Conservation (phyloP, 371 early-diverging fungal genomes). For the Mortierella sp. region DNA sequence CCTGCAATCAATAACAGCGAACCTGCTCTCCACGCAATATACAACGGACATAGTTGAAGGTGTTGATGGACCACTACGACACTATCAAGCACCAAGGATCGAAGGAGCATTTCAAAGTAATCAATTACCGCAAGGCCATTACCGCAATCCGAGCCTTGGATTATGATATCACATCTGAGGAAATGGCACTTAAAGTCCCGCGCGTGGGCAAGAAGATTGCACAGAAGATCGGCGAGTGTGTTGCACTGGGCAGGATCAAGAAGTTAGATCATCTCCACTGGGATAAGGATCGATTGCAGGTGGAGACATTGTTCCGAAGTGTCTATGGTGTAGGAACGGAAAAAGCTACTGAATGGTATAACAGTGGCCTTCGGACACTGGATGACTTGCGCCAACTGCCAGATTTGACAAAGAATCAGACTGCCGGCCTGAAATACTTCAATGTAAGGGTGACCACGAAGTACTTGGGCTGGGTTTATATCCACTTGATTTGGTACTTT, state of each 20-base stretch:
- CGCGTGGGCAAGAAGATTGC: conserved; percentile 50
- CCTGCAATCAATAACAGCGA: no score
- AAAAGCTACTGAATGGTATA: conserved; percentile 45
- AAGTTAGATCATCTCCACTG: conserved; percentile 42
- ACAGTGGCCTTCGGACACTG: conserved; percentile 34
- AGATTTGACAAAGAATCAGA: conserved; percentile 42
- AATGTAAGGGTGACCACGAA: conserved; percentile 15
- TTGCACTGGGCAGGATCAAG: conserved; percentile 42
- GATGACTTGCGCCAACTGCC: conserved; percentile 39
- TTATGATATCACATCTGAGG: conserved; percentile 49
- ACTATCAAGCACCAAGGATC: conserved; percentile 30
- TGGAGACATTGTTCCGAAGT: conserved; percentile 36
- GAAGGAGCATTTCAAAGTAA: conserved; percentile 47
- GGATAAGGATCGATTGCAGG: conserved; percentile 33
- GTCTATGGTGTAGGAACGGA: conserved; percentile 47
- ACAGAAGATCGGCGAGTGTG: conserved; percentile 50
- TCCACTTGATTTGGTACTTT: conserved; percentile 4
- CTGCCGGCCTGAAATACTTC: conserved; percentile 30
- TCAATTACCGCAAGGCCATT: conserved; percentile 54
- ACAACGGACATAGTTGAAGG: conserved; percentile 45
- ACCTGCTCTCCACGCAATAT: no score
- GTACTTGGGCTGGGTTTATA: not conserved
- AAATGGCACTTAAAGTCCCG: conserved; percentile 40
- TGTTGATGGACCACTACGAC: conserved; percentile 44
- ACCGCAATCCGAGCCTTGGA: conserved; percentile 47